Conservation (phyloP, 2,329 filamentous ascomycete genomes). For the Xylaria sp. region DNA sequence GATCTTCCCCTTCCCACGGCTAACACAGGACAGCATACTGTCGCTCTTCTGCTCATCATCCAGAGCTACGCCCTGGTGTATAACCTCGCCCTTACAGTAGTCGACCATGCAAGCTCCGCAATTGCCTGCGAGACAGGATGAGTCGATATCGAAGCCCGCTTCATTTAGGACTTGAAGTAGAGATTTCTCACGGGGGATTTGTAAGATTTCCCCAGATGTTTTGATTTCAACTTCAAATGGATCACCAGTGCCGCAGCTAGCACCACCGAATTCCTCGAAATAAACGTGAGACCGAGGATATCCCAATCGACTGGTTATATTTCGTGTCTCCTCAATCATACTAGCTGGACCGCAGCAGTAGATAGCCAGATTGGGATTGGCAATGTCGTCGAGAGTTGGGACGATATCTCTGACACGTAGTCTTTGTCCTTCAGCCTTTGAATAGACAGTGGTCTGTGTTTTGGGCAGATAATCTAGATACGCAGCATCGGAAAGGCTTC, state of each 20-base stretch:
- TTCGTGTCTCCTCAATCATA: slow-evolving; percentile 41
- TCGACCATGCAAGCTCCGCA: slow-evolving; percentile 49
- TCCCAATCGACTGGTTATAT: slow-evolving; percentile 35
- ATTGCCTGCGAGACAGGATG: slow-evolving; percentile 47
- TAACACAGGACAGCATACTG: slow-evolving; percentile 47
- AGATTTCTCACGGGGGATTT: slow-evolving; percentile 46
- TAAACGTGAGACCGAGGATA: slow-evolving; percentile 44
- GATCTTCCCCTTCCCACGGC: slow-evolving; percentile 46
- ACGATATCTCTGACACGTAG: slow-evolving; percentile 53
- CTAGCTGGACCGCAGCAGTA: slow-evolving; percentile 48
- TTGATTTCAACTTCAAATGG: slow-evolving; percentile 47
- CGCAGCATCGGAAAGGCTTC: slow-evolving; percentile 44
- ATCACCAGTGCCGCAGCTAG: slow-evolving; percentile 44
- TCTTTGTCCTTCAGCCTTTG: slow-evolving; percentile 43
- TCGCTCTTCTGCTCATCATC: slow-evolving; percentile 46
- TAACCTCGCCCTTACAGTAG: slow-evolving; percentile 43
- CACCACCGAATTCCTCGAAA: slow-evolving; percentile 47
- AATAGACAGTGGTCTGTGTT: slow-evolving; percentile 42
- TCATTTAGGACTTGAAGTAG: slow-evolving; percentile 48
- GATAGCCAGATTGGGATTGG: slow-evolving; percentile 43
- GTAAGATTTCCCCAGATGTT: slow-evolving; percentile 40
- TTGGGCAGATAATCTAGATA: slow-evolving; percentile 44
- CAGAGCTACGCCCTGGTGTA: slow-evolving; percentile 46
- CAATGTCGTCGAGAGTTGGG: slow-evolving; percentile 37
- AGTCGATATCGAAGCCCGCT: slow-evolving; percentile 49